Evolutionary conservation across 2,329 filamentous ascomycete species (phyloP), one percentile per base, ranked within the genome.

Genomic region (Claviceps citrina): DNA sequence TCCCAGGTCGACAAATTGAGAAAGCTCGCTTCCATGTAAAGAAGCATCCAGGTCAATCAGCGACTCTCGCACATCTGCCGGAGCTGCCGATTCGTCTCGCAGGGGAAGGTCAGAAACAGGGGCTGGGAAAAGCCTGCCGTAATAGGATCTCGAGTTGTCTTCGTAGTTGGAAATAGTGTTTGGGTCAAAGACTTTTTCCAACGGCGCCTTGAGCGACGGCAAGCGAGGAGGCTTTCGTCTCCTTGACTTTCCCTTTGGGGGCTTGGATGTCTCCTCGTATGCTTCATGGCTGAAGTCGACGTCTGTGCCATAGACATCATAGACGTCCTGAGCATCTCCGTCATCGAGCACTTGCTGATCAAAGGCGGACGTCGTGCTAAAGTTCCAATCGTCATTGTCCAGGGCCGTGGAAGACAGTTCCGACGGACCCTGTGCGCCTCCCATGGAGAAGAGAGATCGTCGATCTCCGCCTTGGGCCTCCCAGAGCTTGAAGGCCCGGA

Each of bases 401-500:
- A 70, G 50, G 1, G 62, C 62, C 2, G 63, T 63, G 3, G 65
- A 61, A 1, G 58, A 56, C 15, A 67, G 49, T 20, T 69, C 64
- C 1, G 59, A 58, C 10, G 68, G 64, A 1, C 63, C 68, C 46
- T 76, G 71, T 2, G 74, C 76, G 43, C 76, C 76, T 18, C 71
- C 71, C 3, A 66, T 58, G 5, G 67, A 67, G 46, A 81, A 81
- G 1, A 81, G 62, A 13, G 76, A 80, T 46, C 72, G 73, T 34
- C 83, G 71, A 47, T 73, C 75, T 22, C 82, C 82, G 19, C 83
- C 83, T 48, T 75, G 71, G 7, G 76, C 70, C 55, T 87, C 82
- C 83, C 83, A 89, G 16, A 78, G 54, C 52, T 77, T 79, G 60
- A 81, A 89, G 10, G 74, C 77, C 47, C 76, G 73, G 8, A 89